A percentile compares a stretch with the other conserved stretches of the same genome.
phyloP scores from a whole-genome alignment of 352 stramenopile species.

The Phytopythium cucurbitacearum region DNA sequence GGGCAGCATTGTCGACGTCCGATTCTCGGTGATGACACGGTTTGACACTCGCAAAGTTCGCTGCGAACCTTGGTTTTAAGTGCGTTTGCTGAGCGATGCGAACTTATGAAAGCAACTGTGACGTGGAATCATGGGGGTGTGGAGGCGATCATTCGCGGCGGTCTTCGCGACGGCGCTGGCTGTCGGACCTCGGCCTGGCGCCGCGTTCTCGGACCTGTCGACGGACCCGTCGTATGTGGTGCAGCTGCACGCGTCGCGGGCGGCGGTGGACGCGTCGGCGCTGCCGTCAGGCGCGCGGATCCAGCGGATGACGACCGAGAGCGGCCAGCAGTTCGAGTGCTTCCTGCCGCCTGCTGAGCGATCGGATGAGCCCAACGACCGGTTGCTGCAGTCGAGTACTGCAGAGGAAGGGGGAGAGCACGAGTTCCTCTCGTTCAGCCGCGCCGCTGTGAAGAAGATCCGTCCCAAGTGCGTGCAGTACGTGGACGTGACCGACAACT shows the following conservation, averaged over 20 bases:
- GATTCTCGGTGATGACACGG: too few species aligned
- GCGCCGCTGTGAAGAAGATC: constrained; percentile 48
- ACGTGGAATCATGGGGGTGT: not conserved
- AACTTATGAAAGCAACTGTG: constrained; percentile 3
- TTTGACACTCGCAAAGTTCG: too few species aligned
- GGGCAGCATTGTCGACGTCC: too few species aligned
- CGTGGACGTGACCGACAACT: constrained; percentile 35
- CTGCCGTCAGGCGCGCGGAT: constrained; percentile 18
- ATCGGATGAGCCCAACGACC: not conserved
- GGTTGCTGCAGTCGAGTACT: constrained; percentile 1
- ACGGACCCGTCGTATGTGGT: constrained; percentile 59
- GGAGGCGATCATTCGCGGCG: not conserved
- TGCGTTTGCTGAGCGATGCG: not conserved
- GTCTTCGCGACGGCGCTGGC: not conserved
- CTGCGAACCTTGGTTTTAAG: not conserved
- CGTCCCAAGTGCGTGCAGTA: constrained; percentile 65
- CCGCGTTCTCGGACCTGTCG: not conserved
- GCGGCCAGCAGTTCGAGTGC: constrained; percentile 68
- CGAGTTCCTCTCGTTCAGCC: constrained; percentile 44
- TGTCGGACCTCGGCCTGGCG: not conserved
- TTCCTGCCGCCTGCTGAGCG: constrained; percentile 43
- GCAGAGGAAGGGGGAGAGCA: constrained; percentile 1
- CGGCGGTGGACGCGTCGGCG: constrained; percentile 20
- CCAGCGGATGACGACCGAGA: constrained; percentile 60
- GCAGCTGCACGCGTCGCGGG: constrained; percentile 50